Base-by-base conservation (phyloP, 2,329 filamentous ascomycete species). In the Passalora sequoiae region DNA sequence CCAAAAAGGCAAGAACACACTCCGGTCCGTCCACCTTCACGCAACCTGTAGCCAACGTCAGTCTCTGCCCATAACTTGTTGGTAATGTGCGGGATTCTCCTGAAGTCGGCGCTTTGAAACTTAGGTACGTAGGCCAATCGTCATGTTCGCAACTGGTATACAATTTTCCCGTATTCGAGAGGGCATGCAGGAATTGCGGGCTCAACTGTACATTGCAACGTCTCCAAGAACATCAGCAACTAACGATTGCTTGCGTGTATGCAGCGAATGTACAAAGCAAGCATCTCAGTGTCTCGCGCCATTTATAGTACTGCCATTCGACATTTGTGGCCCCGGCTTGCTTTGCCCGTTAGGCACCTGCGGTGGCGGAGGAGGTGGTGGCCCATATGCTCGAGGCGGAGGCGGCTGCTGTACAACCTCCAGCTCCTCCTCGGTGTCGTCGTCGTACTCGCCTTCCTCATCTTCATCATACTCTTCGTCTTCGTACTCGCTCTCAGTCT, bases 391-490 rank as follows among this genome's bases (percentile, higher is more conserved):
- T 36, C 55, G 47, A 28, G 58, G 54, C 39, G 56, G 51, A 37
- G 52, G 36, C 15, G 17, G 24, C 31, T 30, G 22, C 21, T 20
- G 17, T 7, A 40, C 22, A 8, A 40, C 36, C 15, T 38, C 36
- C 2, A 38, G 15, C 15, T 74, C 73, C 33, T 74, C 75, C 46
- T 79, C 76, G 17, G 78, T 75, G 36, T 83, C 77, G 46, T 80
- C 78, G 57, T 84, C 20, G 77, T 75, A 78, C 56, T 84, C 57
- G 22, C 77, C 77, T 24, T 77, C 77, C 33, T 83, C 77, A 41
- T 80, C 78, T 56, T 84, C 80, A 57, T 81, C 78, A 56, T 84
- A 80, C 52, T 80, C 80, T 6, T 78, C 78, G 55, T 82, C 81
- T 47, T 82, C 81, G 56, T 82, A 81, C 50, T 83, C 81, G 58